Evolutionary conservation across 768 basidiomycete genomes (phyloP), one percentile per base, ranked within the genome.

Genomic region (Suillus tomentosus): DNA sequence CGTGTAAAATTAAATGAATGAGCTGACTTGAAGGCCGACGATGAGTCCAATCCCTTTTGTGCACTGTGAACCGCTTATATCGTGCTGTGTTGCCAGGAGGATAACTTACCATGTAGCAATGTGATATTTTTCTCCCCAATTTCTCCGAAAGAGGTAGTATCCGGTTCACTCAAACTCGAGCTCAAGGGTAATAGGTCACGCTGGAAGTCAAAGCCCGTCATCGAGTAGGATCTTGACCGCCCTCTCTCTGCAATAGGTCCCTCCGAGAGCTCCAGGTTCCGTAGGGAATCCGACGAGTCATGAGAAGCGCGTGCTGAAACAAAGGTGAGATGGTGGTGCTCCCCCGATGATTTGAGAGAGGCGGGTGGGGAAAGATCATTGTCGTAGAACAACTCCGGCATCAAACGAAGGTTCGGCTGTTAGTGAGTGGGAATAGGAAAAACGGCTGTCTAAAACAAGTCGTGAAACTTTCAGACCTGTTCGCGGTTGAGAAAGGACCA

Each of bases 201-300:
- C 72, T 91, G 86, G 69, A 94, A 94, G 68, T 94, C 87, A 74
- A 95, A 94, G 8, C 89, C 88, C 8, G 87, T 82, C 55, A 88
- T 76, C 57, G 91, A 93, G 74, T 88, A 87, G 2, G 90, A 86
- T 24, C 90, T 82, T 60, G 76, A 75, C 48, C 84, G 65, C 36
- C 65, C 62, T 39, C 70, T 67, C 17, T 74, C 70, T 15, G 70
- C 45, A 63, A 77, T 74, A 43, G 87, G 85, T 5, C 87, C 89
- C 60, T 92, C 87, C 0, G 87, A 83, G 61, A 93, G 78, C 76
- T 96, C 94, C 31, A 96, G 80, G 34, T 90, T 89, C 62, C 91
- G 85, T 62, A 96, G 78, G 17, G 91, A 92, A 61, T 88, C 87
- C 34, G 85, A 82, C 1, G 93, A 94, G 63, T 88, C 90, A 65